phyloP scores from a whole-genome alignment of 139 green algal genomes.

The Coccomyxa sp. region DNA sequence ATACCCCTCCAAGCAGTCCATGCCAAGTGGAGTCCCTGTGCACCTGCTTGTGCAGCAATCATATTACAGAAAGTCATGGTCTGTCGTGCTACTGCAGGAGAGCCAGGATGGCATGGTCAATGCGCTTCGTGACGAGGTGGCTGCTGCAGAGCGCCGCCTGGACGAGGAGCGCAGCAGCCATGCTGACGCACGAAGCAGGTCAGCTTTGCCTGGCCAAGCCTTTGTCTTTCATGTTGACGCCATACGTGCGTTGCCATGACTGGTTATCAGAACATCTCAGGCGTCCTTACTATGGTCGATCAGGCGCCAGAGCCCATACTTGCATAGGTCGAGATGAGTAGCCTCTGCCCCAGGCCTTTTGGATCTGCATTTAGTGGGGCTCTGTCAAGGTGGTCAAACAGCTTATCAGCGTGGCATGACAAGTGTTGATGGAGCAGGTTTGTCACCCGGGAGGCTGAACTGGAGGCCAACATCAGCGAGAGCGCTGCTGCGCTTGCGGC shows the following conservation, averaged over 20 bases:
- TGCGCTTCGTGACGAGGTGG: constrained; percentile 50
- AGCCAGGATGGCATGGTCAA: constrained; percentile 34
- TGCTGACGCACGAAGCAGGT: constrained; percentile 19
- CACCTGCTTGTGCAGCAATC: too few species aligned
- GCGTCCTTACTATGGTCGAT: too few species aligned
- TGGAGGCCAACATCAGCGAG: constrained; percentile 48
- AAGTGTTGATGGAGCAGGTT: not conserved
- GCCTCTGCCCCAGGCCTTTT: not conserved
- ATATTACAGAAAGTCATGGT: too few species aligned
- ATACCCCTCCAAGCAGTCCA: too few species aligned
- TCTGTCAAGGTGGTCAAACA: not conserved
- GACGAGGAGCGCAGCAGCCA: constrained; percentile 54
- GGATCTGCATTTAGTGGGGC: not conserved
- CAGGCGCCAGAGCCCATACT: too few species aligned
- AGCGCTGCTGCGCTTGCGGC: constrained; percentile 34
- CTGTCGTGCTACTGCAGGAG: constrained; percentile 20
- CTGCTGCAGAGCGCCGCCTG: constrained; percentile 43
- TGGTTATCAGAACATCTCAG: too few species aligned
- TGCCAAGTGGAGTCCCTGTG: too few species aligned
- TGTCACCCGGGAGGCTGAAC: not conserved
- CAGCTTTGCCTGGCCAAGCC: constrained; percentile 9
- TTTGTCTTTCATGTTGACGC: not conserved
- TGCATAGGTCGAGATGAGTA: too few species aligned
- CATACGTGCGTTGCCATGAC: too few species aligned
- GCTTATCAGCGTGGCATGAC: not conserved